Evolutionary conservation across 805 yeast species (phyloP), one percentile per base, ranked within the genome.

Genomic region (Nakazawaea ishiwadae): DNA sequence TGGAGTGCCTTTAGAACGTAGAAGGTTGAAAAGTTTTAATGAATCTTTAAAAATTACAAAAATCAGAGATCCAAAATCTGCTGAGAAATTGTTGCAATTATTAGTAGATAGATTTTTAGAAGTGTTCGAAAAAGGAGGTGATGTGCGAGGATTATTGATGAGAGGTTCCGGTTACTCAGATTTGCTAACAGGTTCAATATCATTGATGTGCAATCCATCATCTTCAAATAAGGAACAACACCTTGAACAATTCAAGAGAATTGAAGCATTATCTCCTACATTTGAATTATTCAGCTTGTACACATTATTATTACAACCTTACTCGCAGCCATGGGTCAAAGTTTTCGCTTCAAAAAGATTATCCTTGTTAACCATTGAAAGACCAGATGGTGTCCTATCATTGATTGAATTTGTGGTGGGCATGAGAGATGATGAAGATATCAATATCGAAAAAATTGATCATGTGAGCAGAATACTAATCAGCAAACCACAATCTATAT

Each of bases 351-450:
- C 81, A 36, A 45, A 60, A 0, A 65, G 71, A 36, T 64, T 91
- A 3, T 73, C 82, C 0, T 46, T 56, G 3, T 59, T 87, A 20
- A 83, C 84, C 1, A 55, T 76, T 16, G 58, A 69, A 32, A 70
- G 95, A 18, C 58, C 71, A 2, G 57, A 60, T 1, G 97, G 98
- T 0, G 77, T 93, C 2, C 60, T 75, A 21, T 71, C 89, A 2
- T 60, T 91, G 37, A 69, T 89, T 21, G 97, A 91, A 58, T 78
- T 85, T 47, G 68, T 85, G 0, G 65, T 84, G 11, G 96, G 96
- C 0, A 65, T 85, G 19, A 66, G 96, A 43, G 95, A 87, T 31
- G 69, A 71, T 40, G 91, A 83, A 42, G 79, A 77, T 10, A 60
- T 88, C 11, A 80, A 79, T 47, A 59, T 79, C n/a, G 78, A 76